phyloP scores from a whole-genome alignment of 2,329 filamentous ascomycete species.

The Didymella lethalis region DNA sequence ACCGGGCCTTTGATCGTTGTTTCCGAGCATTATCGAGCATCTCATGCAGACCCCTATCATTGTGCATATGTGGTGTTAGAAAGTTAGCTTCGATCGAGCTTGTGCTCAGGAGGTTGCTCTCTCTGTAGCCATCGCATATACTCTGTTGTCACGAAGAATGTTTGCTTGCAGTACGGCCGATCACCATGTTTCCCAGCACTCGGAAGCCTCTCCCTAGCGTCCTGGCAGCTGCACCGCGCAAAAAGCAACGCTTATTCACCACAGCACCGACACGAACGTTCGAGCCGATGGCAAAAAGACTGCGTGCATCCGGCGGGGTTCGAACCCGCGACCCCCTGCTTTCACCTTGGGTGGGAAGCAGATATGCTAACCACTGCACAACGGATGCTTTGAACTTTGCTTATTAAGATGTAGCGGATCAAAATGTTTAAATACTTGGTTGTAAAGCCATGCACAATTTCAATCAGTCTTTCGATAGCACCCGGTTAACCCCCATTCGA shows the following conservation, averaged over 20 bases:
- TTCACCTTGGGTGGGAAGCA: constrained; percentile 46
- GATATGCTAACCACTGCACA: constrained; percentile 52
- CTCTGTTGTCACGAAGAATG: neutral
- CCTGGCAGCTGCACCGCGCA: neutral
- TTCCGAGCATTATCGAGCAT: neutral
- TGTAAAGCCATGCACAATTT: no score
- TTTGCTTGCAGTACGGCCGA: neutral
- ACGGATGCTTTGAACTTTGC: constrained; percentile 32
- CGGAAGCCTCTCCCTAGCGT: neutral
- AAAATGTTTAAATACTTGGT: neutral
- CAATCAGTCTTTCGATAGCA: no score
- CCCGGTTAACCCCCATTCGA: no score
- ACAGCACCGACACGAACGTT: neutral
- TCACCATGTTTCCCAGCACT: neutral
- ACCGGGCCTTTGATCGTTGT: neutral
- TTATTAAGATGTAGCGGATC: neutral
- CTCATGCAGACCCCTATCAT: neutral
- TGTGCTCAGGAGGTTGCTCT: neutral
- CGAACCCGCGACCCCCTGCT: constrained; percentile 46
- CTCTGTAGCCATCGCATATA: neutral
- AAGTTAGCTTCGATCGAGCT: neutral
- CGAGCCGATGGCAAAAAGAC: neutral
- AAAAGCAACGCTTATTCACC: neutral
- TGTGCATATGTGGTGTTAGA: neutral
- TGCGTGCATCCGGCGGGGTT: constrained; percentile 27